A percentile compares a stretch with the other conserved stretches of the same genome.
phyloP scores from a whole-genome alignment of 805 yeast species.

The Saturnispora gosingensis region DNA sequence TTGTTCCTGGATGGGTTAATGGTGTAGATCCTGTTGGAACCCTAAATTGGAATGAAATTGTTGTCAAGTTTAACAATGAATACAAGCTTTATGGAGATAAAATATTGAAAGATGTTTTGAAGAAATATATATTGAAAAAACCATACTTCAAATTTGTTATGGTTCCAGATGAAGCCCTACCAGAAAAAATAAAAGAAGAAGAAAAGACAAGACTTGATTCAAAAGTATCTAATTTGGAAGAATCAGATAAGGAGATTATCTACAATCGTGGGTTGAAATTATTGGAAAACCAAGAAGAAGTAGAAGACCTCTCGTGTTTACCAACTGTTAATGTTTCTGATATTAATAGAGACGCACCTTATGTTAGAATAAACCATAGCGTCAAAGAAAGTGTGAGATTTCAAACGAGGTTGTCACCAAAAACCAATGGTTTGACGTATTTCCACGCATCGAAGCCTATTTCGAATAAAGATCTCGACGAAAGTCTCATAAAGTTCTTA shows the following conservation, averaged over 20 bases:
- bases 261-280: constrained; percentile 51
- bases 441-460: constrained; percentile 58
- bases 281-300: constrained; percentile 52
- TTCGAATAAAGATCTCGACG: constrained; percentile 41
- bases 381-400: constrained; percentile 12
- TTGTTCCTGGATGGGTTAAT: constrained; percentile 84
- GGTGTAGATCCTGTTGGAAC: constrained; percentile 64
- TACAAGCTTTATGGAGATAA: constrained; percentile 42
- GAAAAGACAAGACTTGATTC: constrained; percentile 45
- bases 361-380: constrained; percentile 27
- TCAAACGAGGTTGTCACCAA: constrained; percentile 27
- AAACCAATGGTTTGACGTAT: constrained; percentile 75
- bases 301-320: constrained; percentile 66
- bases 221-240: constrained; percentile 37
- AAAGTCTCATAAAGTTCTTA: constrained; percentile 54
- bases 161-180: constrained; percentile 58
- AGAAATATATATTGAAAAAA: constrained; percentile 39
- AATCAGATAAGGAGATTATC: constrained; percentile 48
- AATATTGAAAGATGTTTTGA: constrained; percentile 53
- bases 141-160: constrained; percentile 66
- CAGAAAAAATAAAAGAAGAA: constrained; percentile 39
- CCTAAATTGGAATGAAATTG: constrained; percentile 54
- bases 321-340: constrained; percentile 73
- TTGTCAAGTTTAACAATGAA: constrained; percentile 54
- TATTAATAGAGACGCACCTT: constrained; percentile 51